Base-by-base conservation (phyloP, 306 rosid species). In the Inga laurina region DNA sequence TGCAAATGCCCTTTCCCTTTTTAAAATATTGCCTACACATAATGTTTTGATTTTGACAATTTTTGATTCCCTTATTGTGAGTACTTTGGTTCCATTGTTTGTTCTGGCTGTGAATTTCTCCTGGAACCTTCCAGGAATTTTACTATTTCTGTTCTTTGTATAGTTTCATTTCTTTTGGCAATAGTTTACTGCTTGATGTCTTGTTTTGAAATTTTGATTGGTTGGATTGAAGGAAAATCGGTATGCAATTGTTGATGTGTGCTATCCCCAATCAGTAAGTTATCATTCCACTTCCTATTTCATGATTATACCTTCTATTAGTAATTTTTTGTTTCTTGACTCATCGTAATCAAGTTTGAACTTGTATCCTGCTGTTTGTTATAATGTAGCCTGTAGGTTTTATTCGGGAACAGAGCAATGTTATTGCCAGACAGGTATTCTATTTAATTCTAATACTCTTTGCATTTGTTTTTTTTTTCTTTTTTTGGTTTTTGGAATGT, bases 181-280 rank as follows among this genome's bases (percentile, higher is more conserved):
- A 27, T 76, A 48, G 59, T 37, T 67, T 54, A 11, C 43, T 62
- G 27, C 69, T 64, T 44, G 51, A 73, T 56, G 32, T 83, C 83
- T 86, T 67, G 80, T n/a, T 82, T 79, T 76, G 74, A 81, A 61
- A 77, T 76, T 80, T 10, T 77, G 70, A 74, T 84, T 88, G 86
- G 67, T 61, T 79, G 82, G 80, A 81, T 77, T 90, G 82, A 88
- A 96, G 99, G 99, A 93, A 93, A 96, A 93, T 79, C 98, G 95
- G 13, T 96, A 96, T 90, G 99, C 91, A 77, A 81, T 96, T 73
- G 94, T 96, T 62, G 99, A 96, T 74, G 97, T 85, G 79, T 96
- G 94, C 93, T 93, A 91, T 90, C 98, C 99, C 46, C 89, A 93
- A 76, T 87, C 97, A 72, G 99, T 96, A 73, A 91, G 98, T 87